Conservation (phyloP, 352 stramenopile species). For the Peronosclerospora sorghi region DNA sequence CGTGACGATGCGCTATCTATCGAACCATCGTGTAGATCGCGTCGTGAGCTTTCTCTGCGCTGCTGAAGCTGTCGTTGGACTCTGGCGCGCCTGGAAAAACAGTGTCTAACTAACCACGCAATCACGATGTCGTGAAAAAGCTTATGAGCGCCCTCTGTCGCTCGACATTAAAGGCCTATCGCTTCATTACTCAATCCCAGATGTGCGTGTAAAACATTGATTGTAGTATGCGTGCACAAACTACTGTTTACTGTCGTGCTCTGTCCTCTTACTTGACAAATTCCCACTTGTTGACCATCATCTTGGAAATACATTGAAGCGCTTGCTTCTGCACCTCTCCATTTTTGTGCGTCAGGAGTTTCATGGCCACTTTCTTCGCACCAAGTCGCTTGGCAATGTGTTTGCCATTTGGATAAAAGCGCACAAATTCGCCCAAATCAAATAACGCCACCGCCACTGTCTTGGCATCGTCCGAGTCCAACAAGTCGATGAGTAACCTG, state of each 20-base stretch:
- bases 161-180: not conserved
- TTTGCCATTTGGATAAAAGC: slow-evolving; percentile 95
- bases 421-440: slow-evolving; percentile 95
- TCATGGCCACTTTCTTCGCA: slow-evolving; percentile 95
- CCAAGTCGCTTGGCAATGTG: slow-evolving; percentile 92
- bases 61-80: slow-evolving; percentile 43
- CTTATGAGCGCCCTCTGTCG: not conserved
- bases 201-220: too few species aligned
- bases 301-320: slow-evolving; percentile 97
- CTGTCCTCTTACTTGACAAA: slow-evolving; percentile 71
- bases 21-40: slow-evolving; percentile 28
- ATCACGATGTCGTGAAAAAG: not conserved
- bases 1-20: too few species aligned
- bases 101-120: slow-evolving; percentile 9
- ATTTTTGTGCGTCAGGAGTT: slow-evolving; percentile 94
- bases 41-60: slow-evolving; percentile 67
- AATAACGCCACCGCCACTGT: slow-evolving; percentile 93
- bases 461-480: slow-evolving; percentile 89
- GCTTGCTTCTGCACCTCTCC: slow-evolving; percentile 95
- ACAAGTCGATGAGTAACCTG: slow-evolving; percentile 89
- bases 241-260: not conserved
- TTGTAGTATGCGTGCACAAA: too few species aligned
- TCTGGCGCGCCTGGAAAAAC: slow-evolving; percentile 70
- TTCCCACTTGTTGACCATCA: slow-evolving; percentile 98
- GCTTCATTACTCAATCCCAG: too few species aligned